phyloP scores from a whole-genome alignment of 805 yeast genomes.

The Candida berthetii region DNA sequence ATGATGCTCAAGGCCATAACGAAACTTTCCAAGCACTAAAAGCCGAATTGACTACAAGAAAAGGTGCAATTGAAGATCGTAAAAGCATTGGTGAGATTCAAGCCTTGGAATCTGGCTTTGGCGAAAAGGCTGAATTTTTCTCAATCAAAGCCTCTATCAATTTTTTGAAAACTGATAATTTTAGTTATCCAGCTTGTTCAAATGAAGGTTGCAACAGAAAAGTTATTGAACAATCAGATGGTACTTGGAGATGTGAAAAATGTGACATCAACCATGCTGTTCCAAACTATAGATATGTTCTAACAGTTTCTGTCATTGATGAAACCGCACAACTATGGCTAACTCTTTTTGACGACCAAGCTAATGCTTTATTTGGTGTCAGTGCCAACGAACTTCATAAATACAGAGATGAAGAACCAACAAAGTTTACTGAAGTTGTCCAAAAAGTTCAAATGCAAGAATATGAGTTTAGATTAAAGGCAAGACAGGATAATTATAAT shows the following conservation, averaged over 20 bases:
- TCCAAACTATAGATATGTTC: slow-evolving; percentile 76
- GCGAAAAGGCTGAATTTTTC: slow-evolving; percentile 78
- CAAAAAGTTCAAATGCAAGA: slow-evolving; percentile 57
- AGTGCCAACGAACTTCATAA: slow-evolving; percentile 52
- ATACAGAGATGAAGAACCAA: slow-evolving; percentile 39
- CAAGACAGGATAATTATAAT: slow-evolving; percentile 78
- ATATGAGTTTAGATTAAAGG: slow-evolving; percentile 70
- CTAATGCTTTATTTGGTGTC: slow-evolving; percentile 57
- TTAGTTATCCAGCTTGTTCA: slow-evolving; percentile 87
- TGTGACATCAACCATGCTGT: slow-evolving; percentile 65
- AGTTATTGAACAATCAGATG: slow-evolving; percentile 66
- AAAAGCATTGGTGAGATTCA: slow-evolving; percentile 62
- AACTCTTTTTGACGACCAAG: slow-evolving; percentile 83
- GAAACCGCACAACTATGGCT: slow-evolving; percentile 81
- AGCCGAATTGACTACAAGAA: slow-evolving; percentile 37
- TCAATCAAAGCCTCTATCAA: slow-evolving; percentile 68
- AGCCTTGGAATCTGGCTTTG: slow-evolving; percentile 61
- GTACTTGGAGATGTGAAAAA: slow-evolving; percentile 90
- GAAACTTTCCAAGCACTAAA: slow-evolving; percentile 59
- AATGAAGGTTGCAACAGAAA: slow-evolving; percentile 77
- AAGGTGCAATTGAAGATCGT: slow-evolving; percentile 45
- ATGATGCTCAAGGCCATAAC: slow-evolving; percentile 67
- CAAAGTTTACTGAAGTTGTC: slow-evolving; percentile 38
- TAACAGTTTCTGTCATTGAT: slow-evolving; percentile 76
- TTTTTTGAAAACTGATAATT: slow-evolving; percentile 65